Percentiles rank a stretch among this genome's conserved stretches.
phyloP scores from a whole-genome alignment of 2,329 filamentous ascomycete genomes.

The Trichothecium sympodiale region DNA sequence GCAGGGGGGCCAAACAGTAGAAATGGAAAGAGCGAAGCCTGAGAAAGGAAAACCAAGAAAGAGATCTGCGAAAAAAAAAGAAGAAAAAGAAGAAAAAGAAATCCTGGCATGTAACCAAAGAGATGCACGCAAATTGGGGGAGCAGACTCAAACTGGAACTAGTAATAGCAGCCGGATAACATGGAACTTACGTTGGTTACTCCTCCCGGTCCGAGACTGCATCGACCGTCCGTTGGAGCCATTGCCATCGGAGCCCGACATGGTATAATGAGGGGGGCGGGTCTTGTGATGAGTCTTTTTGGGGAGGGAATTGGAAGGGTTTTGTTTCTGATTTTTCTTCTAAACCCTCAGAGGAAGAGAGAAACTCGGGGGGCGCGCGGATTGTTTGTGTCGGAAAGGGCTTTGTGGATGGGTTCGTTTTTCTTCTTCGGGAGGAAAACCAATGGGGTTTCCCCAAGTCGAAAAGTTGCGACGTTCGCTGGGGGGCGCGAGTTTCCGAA shows the following conservation, averaged over 20 bases:
- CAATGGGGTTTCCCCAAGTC: slow-evolving; percentile 5
- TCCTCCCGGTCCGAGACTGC: slow-evolving; percentile 67
- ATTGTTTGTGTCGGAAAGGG: not conserved
- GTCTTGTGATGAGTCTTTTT: slow-evolving; percentile 7
- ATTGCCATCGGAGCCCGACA: slow-evolving; percentile 24
- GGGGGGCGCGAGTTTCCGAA: not conserved
- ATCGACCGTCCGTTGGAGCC: slow-evolving; percentile 39
- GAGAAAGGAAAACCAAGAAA: not conserved
- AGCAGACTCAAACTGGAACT: no score
- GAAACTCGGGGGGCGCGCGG: not conserved
- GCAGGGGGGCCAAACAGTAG: slow-evolving; percentile 2
- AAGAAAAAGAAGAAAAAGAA: slow-evolving; percentile 1
- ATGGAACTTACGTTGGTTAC: slow-evolving; percentile 64
- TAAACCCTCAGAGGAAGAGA: not conserved
- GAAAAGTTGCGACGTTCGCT: slow-evolving; percentile 4
- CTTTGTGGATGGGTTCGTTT: not conserved
- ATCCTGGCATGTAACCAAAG: not conserved
- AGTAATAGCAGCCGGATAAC: slow-evolving; percentile 3
- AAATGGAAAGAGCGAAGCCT: slow-evolving; percentile 1
- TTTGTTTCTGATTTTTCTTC: not conserved
- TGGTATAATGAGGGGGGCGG: slow-evolving; percentile 9
- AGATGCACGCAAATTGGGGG: no score
- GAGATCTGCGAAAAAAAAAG: slow-evolving; percentile 6
- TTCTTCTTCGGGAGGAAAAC: not conserved
- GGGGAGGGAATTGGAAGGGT: no score